Percentiles rank a stretch among this genome's conserved stretches.
These are phyloP conservation scores for Trichoderma koningii DNA, from an alignment of 2,329 filamentous ascomycete species.

Conservation along the genomic window DNA sequence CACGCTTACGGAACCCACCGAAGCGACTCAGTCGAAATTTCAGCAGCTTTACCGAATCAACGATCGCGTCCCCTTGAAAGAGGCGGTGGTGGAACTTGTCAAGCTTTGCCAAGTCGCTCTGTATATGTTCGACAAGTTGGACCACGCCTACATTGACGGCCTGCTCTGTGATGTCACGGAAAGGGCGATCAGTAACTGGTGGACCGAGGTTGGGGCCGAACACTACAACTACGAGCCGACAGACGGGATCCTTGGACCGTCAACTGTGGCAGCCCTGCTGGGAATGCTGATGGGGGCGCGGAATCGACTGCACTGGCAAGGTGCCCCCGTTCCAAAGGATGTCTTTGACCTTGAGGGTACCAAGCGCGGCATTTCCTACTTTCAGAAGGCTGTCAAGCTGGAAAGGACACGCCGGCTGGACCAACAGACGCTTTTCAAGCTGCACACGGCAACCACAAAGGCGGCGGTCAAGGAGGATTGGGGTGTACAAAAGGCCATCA, in stretches of 20 bases:
- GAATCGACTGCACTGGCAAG: constrained; percentile 82
- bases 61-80: constrained; percentile 75
- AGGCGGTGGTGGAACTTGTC: constrained; percentile 82
- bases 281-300: constrained; percentile 87
- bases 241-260: constrained; percentile 89
- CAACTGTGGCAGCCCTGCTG: constrained; percentile 83
- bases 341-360: constrained; percentile 82
- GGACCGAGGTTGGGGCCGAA: constrained; percentile 89
- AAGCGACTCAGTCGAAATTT: constrained; percentile 87
- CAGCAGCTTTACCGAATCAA: constrained; percentile 85
- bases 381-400: constrained; percentile 87
- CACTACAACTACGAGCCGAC: constrained; percentile 90
- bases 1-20: constrained; percentile 73
- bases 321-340: constrained; percentile 84
- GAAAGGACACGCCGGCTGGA: constrained; percentile 78
- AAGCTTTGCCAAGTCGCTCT: constrained; percentile 89
- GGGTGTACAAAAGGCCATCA: constrained; percentile 91
- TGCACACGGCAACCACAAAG: constrained; percentile 85
- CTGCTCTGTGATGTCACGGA: constrained; percentile 93
- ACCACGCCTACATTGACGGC: constrained; percentile 88
- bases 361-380: constrained; percentile 81
- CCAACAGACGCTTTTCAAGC: constrained; percentile 74
- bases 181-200: constrained; percentile 88
- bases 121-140: constrained; percentile 82
- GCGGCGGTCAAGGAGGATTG: constrained; percentile 86